phyloP scores from a whole-genome alignment of 805 yeast genomes.

The Metschnikowia matae region DNA sequence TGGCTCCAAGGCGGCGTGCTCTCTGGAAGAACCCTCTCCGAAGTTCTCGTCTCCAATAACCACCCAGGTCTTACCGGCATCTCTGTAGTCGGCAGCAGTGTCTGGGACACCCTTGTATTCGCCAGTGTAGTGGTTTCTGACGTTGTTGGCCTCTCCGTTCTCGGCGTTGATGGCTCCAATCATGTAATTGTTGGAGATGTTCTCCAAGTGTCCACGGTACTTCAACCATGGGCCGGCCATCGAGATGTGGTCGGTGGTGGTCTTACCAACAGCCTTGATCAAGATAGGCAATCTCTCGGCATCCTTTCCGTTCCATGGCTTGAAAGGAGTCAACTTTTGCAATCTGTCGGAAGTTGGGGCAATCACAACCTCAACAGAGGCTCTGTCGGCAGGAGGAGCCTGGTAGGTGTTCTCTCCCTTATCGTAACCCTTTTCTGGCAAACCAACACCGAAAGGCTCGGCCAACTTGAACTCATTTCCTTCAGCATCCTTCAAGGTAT shows the following conservation, averaged over 20 bases:
- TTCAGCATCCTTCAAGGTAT: slow-evolving; percentile 77
- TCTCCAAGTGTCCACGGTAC: slow-evolving; percentile 99
- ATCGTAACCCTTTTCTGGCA: slow-evolving; percentile 87
- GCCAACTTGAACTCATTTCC: slow-evolving; percentile 87
- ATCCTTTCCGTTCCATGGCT: slow-evolving; percentile 96
- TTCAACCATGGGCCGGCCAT: slow-evolving; percentile 99
- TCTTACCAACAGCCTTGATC: slow-evolving; percentile 94
- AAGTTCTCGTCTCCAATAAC: slow-evolving; percentile 98
- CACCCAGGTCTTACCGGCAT: slow-evolving; percentile 89
- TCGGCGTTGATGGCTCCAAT: slow-evolving; percentile 98
- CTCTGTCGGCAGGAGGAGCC: slow-evolving; percentile 91
- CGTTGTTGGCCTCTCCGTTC: slow-evolving; percentile 89
- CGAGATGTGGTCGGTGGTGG: slow-evolving; percentile 98
- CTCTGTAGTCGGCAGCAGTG: slow-evolving; percentile 93
- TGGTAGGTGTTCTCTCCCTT: slow-evolving; percentile 93
- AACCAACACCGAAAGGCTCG: slow-evolving; percentile 87
- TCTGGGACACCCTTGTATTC: slow-evolving; percentile 94
- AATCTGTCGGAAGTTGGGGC: slow-evolving; percentile 93
- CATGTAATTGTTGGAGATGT: slow-evolving; percentile 98
- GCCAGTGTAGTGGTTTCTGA: slow-evolving; percentile 89
- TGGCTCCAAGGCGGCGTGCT: slow-evolving; percentile 99
- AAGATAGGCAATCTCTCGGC: slow-evolving; percentile 84
- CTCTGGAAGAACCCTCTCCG: slow-evolving; percentile 99
- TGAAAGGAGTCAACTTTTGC: slow-evolving; percentile 90
- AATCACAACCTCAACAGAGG: slow-evolving; percentile 67